Evolutionary conservation across 2,329 filamentous ascomycete genomes (phyloP).

Genomic region (Nothomitra cinnamomea): DNA sequence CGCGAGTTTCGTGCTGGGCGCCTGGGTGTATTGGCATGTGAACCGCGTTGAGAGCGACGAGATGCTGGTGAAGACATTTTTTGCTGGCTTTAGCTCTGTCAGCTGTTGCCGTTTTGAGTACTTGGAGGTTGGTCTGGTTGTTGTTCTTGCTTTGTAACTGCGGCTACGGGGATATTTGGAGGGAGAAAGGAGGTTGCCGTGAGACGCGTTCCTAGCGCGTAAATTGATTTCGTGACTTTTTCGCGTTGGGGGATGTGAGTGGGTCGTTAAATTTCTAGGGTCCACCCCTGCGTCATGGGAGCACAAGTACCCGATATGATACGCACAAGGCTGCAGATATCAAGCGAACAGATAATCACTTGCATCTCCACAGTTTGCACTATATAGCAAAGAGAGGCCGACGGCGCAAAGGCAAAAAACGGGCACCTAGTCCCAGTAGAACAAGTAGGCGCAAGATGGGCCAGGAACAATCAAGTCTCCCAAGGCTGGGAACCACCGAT

Average conservation of each 20-base stretch:
- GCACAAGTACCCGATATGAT: neutral
- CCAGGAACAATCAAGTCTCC: slow-evolving; percentile 58
- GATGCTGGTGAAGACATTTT: slow-evolving; percentile 13
- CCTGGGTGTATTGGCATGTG: slow-evolving; percentile 7
- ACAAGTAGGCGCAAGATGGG: slow-evolving; percentile 38
- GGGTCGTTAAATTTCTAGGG: too few species aligned
- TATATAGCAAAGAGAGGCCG: slow-evolving; percentile 30
- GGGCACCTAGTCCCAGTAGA: slow-evolving; percentile 20
- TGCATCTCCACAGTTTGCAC: neutral
- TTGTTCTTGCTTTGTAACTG: neutral
- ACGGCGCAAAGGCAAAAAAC: slow-evolving; percentile 22
- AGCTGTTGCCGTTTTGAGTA: neutral
- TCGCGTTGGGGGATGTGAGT: too few species aligned
- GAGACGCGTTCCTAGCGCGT: neutral
- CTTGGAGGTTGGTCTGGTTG: too few species aligned
- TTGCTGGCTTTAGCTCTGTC: neutral
- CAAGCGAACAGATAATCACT: too few species aligned
- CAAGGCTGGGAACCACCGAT: slow-evolving; percentile 49
- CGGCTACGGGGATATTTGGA: too few species aligned
- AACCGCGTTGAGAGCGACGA: slow-evolving; percentile 11
- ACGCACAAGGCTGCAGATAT: neutral
- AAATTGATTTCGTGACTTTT: slow-evolving; percentile 1
- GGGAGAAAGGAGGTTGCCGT: neutral
- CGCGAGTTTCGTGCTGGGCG: slow-evolving; percentile 5
- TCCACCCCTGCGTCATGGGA: neutral